Percentiles rank a stretch among this genome's conserved stretches.
Conservation (phyloP, 345 rosid species). For the Hibiscus tridactylites region DNA sequence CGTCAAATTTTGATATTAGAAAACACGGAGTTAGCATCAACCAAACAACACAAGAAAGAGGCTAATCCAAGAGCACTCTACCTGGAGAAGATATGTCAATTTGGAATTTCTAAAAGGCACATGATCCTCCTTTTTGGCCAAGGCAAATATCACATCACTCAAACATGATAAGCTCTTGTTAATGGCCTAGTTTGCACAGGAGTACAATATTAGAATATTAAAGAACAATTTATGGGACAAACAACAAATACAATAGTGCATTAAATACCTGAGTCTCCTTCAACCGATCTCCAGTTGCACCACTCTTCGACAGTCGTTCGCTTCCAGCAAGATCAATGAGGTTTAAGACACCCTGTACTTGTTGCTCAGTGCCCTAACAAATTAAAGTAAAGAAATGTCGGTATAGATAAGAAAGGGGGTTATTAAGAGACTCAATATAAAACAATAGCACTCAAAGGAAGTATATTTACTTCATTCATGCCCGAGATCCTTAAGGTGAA, state of each 20-base stretch:
- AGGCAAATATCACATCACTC: conserved; percentile 80
- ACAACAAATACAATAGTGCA: neutral
- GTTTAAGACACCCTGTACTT: conserved; percentile 87
- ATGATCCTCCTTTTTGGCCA: conserved; percentile 92
- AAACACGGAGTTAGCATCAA: neutral
- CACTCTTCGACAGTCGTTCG: conserved; percentile 83
- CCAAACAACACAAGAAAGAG: conserved; percentile 22
- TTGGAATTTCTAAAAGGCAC: conserved; percentile 92
- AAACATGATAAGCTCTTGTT: conserved; percentile 80
- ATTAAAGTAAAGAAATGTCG: conserved; percentile 9
- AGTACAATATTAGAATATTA: neutral
- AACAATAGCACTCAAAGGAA: neutral
- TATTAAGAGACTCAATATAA: neutral
- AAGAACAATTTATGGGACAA: neutral
- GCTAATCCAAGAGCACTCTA: conserved; percentile 41
- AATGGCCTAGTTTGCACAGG: conserved; percentile 51
- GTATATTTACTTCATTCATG: conserved; percentile 57
- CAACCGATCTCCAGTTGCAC: conserved; percentile 82
- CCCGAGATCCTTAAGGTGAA: conserved; percentile 82
- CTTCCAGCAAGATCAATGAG: conserved; percentile 97
- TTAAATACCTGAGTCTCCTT: conserved; percentile 81
- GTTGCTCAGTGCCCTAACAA: conserved; percentile 74
- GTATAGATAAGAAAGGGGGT: neutral
- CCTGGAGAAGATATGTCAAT: conserved; percentile 92
- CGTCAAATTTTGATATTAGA: neutral